phyloP scores from a whole-genome alignment of 768 basidiomycete genomes.

The Auricularia heimuer region DNA sequence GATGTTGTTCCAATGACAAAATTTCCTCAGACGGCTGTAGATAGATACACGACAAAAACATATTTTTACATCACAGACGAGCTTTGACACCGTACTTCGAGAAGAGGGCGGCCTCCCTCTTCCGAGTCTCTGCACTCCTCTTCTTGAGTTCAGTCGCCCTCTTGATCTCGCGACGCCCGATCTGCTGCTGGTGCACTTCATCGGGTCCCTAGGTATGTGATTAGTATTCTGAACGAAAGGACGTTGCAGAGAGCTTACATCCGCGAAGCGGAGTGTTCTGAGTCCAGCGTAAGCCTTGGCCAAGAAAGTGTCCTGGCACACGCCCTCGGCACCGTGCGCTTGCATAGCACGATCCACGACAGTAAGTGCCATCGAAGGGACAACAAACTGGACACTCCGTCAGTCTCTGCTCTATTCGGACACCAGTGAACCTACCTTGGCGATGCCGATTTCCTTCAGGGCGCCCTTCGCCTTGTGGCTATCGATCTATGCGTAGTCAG shows the following conservation, averaged over 20 bases:
- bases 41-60: not conserved
- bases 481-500: constrained; percentile 55
- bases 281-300: constrained; percentile 69
- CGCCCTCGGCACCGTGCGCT: constrained; percentile 90
- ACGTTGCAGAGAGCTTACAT: constrained; percentile 38
- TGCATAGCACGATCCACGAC: constrained; percentile 97
- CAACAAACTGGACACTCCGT: constrained; percentile 60
- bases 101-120: constrained; percentile 52
- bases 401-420: not conserved
- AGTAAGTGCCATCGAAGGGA: constrained; percentile 79
- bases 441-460: constrained; percentile 93
- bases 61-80: not conserved
- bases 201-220: constrained; percentile 54
- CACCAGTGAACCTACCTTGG: constrained; percentile 54
- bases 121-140: constrained; percentile 43
- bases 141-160: constrained; percentile 54
- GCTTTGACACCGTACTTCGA: constrained; percentile 30
- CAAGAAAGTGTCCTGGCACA: constrained; percentile 81
- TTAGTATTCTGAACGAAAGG: not conserved
- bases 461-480: constrained; percentile 87
- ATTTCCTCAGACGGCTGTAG: not conserved
- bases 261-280: constrained; percentile 80
- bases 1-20: not conserved
- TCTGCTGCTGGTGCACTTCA: constrained; percentile 93
- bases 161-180: constrained; percentile 81